Evolutionary conservation across 345 rosid genomes (phyloP), one percentile per base, ranked within the genome.

Genomic region (Corchorus olitorius): DNA sequence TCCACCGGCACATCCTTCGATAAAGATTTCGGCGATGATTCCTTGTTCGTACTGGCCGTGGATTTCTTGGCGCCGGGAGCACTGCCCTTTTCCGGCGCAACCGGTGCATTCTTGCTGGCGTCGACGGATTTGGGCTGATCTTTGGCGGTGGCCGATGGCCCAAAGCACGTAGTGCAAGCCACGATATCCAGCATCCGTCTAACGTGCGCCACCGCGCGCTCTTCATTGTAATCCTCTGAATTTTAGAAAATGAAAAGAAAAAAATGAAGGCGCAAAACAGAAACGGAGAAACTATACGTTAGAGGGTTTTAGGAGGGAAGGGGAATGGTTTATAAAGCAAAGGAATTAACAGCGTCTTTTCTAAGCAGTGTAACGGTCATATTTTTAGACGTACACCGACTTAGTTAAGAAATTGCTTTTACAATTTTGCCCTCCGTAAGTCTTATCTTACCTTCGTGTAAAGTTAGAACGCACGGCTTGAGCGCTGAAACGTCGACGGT

Each of bases 151-250:
- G 76, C 64, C 70, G 98, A 90, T 4, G 91, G 87, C 17, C 95
- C 97, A 71, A 92, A 93, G 80, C 89, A 89, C 58, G 92, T 83
- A 11, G 98, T 96, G 85, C 97, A 91, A 61, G 95, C 93, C 73
- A 93, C 88, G 76, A 93, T 82, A 86, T 96, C 99, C 76, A 93
- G 93, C 58, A 93, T 72, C 64, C 98, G 97, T 78, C 99, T 82
- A 68, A 96, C 90, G 84, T 96, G 98, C 86, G 88, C 97, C 93
- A 80, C 88, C 13, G 95, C 92, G 2, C 80, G 87, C 83, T 84
- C 97, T 58, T 93, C 99, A 80, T 91, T 83, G 87, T 92, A 91
- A 68, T 86, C 93, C 89, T 92, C 98, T 93, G 94, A 45, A 39
- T n/a, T 39, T 39, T 39, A 27, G 27, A 27, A 27, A 27, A 27